These are phyloP conservation scores for Penicillium sp. DNA, from an alignment of 2,329 filamentous ascomycete genomes.

Conservation along the genomic window DNA sequence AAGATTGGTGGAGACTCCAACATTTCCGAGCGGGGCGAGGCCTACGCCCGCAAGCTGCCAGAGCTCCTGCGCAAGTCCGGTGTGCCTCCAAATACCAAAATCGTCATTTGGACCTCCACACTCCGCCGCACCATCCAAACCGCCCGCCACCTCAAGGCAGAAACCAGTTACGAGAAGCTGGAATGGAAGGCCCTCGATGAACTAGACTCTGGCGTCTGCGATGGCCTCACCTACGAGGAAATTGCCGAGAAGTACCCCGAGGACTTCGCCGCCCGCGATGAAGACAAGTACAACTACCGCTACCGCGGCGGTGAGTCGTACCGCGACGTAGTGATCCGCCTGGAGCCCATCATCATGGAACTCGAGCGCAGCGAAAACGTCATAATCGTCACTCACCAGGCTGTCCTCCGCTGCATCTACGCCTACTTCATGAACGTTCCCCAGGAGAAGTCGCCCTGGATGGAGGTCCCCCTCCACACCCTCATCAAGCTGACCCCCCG, in stretches of 20 bases:
- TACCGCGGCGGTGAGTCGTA: conserved; percentile 96
- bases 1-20: conserved; percentile 91
- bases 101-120: conserved; percentile 77
- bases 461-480: conserved; percentile 95
- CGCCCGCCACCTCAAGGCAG: conserved; percentile 74
- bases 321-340: conserved; percentile 93
- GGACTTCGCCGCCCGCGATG: conserved; percentile 92
- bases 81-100: conserved; percentile 66
- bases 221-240: conserved; percentile 93
- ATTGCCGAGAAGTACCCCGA: conserved; percentile 90
- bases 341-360: conserved; percentile 99
- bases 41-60: conserved; percentile 83
- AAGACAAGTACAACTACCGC: conserved; percentile 99
- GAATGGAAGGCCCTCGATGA: conserved; percentile 99
- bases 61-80: conserved; percentile 83
- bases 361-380: conserved; percentile 95
- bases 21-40: conserved; percentile 81
- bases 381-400: conserved; percentile 96
- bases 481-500: conserved; percentile 94
- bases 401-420: conserved; percentile 94
- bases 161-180: conserved; percentile 79
- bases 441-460: conserved; percentile 92
- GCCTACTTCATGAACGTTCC: conserved; percentile 98
- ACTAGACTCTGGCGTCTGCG: conserved; percentile 93
- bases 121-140: conserved; percentile 88